These are phyloP conservation scores for Apiospora saccharicola DNA, from an alignment of 2,329 filamentous ascomycete species.

Conservation along the genomic window DNA sequence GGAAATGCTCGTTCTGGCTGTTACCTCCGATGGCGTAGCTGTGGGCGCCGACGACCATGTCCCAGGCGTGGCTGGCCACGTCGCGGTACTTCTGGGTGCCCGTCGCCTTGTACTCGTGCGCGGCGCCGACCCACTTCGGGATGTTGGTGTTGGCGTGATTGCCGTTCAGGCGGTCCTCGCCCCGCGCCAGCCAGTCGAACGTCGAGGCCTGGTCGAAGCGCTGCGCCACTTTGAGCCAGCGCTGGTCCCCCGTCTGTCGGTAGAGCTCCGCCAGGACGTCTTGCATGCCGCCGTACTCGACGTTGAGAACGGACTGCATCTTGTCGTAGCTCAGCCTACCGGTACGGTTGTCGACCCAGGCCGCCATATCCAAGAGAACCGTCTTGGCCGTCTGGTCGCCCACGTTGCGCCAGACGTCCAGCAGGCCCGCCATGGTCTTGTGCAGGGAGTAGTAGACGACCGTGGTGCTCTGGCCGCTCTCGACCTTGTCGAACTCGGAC, in stretches of 20 bases:
- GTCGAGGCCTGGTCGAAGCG: conserved; percentile 58
- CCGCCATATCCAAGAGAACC: conserved; percentile 52
- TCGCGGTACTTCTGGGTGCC: conserved; percentile 53
- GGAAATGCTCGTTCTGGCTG: conserved; percentile 62
- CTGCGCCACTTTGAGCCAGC: conserved; percentile 55
- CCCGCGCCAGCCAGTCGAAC: conserved; percentile 54
- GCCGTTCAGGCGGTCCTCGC: conserved; percentile 54
- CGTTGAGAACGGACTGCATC: conserved; percentile 57
- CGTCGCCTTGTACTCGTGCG: conserved; percentile 56
- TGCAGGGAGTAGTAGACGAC: conserved; percentile 63
- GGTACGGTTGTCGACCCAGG: conserved; percentile 58
- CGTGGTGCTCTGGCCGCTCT: conserved; percentile 55
- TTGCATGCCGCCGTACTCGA: conserved; percentile 62
- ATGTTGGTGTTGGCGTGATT: conserved; percentile 62
- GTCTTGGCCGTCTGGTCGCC: conserved; percentile 51
- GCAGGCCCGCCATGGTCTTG: conserved; percentile 59
- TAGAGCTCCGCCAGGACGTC: conserved; percentile 58
- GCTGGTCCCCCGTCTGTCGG: conserved; percentile 52
- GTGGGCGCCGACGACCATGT: conserved; percentile 53
- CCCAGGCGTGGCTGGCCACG: conserved; percentile 59
- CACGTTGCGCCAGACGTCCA: conserved; percentile 56
- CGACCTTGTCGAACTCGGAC: conserved; percentile 54
- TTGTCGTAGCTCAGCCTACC: conserved; percentile 48
- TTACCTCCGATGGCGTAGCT: conserved; percentile 62
- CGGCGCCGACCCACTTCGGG: conserved; percentile 61